Evolutionary conservation across 257 asterid genomes (phyloP).

Genomic region (Solanum phureja): DNA sequence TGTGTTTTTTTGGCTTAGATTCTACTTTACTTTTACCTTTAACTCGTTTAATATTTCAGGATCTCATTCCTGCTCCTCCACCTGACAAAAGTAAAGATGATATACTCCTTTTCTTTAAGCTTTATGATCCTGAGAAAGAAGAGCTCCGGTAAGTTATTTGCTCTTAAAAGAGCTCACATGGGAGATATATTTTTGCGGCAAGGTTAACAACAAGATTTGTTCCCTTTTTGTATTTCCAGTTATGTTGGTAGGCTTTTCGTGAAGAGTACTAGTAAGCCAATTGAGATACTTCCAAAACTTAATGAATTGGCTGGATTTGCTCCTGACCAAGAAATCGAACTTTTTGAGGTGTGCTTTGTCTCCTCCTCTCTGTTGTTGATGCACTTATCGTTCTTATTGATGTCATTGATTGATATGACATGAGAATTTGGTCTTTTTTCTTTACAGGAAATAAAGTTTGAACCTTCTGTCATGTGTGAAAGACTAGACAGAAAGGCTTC

Average conservation of each 20-base stretch:
- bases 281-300: conserved; percentile 52
- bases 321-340: conserved; percentile 83
- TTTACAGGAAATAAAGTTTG: conserved; percentile 80
- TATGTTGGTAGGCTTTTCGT: conserved; percentile 80
- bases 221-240: conserved; percentile 29
- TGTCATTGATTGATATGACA: neutral
- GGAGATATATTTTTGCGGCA: neutral
- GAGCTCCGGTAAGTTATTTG: conserved; percentile 57
- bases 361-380: neutral
- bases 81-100: conserved; percentile 79
- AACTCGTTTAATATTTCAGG: conserved; percentile 32
- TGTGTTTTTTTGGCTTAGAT: neutral
- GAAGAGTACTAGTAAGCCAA: conserved; percentile 63
- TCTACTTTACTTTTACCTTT: neutral
- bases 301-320: conserved; percentile 90
- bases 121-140: conserved; percentile 86
- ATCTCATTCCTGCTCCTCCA: conserved; percentile 51
- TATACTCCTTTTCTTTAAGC: conserved; percentile 77
- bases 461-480: conserved; percentile 95
- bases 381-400: neutral
- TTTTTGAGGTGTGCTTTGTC: conserved; percentile 65
- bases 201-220: neutral
- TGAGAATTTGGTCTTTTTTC: neutral
- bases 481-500: conserved; percentile 67
- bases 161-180: neutral